Evolutionary conservation across 2,329 filamentous ascomycete genomes (phyloP).

Genomic region (Diaporthe helianthi): DNA sequence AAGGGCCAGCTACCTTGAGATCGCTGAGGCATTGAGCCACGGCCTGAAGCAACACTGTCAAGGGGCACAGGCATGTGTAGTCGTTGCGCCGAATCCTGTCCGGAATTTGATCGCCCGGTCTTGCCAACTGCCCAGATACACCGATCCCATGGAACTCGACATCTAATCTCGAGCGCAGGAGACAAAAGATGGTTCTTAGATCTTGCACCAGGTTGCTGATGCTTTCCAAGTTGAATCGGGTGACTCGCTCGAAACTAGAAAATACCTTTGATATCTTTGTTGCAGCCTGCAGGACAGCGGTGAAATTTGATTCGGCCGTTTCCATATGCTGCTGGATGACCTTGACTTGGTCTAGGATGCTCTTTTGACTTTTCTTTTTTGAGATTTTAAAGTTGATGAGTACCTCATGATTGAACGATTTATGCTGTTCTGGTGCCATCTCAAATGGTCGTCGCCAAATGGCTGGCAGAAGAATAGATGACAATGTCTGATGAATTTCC

Average conservation of each 20-base stretch:
- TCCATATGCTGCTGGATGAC: neutral
- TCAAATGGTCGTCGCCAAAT: neutral
- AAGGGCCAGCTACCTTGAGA: neutral
- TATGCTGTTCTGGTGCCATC: neutral
- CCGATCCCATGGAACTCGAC: neutral
- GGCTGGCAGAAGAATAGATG: neutral
- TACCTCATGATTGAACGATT: neutral
- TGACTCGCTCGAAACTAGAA: neutral
- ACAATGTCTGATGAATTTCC: too few relatives aligned
- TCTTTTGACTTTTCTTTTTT: neutral
- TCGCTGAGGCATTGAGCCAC: neutral
- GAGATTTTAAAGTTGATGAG: neutral
- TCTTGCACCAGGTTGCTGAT: neutral
- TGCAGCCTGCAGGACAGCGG: neutral
- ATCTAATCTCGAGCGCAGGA: neutral
- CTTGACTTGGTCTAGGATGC: neutral
- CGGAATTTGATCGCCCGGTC: neutral
- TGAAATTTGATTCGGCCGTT: neutral
- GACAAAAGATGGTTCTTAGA: neutral
- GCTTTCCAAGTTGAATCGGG: neutral
- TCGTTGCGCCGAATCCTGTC: neutral
- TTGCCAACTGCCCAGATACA: neutral
- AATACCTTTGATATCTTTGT: neutral
- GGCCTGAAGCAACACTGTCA: neutral
- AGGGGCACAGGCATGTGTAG: neutral